Percentiles rank a stretch among this genome's conserved stretches.
phyloP scores from a whole-genome alignment of 345 rosid species.

The Lumnitzera littorea region DNA sequence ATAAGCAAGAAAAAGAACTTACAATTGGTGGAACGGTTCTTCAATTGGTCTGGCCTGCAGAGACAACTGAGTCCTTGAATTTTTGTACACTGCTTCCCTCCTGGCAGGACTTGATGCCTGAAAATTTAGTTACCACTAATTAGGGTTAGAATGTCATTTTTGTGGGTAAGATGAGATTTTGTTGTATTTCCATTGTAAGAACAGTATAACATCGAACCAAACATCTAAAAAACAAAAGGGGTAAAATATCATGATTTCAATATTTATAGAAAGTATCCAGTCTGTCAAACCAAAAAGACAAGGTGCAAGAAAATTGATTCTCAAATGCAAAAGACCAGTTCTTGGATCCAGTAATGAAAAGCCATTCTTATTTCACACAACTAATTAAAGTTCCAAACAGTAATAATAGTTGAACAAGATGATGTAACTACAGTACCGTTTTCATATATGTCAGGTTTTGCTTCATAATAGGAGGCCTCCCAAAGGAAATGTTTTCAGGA shows the following conservation, averaged over 20 bases:
- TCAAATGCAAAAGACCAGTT: background rate
- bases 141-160: too few relatives aligned
- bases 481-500: slow-evolving; percentile 30
- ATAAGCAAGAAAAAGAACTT: slow-evolving; percentile 15
- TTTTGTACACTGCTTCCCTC: slow-evolving; percentile 33
- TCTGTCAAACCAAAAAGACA: background rate
- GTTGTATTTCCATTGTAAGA: too few relatives aligned
- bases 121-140: background rate
- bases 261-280: too few relatives aligned
- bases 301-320: background rate
- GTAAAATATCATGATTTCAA: too few relatives aligned
- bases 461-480: slow-evolving; percentile 40
- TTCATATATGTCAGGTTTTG: slow-evolving; percentile 26
- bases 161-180: too few relatives aligned
- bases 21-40: slow-evolving; percentile 59
- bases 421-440: slow-evolving; percentile 40
- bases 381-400: background rate
- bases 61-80: slow-evolving; percentile 36
- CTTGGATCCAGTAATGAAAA: too few relatives aligned
- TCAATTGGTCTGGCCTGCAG: slow-evolving; percentile 37
- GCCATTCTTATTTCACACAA: too few relatives aligned
- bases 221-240: too few relatives aligned
- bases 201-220: too few relatives aligned
- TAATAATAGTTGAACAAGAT: slow-evolving; percentile 4
- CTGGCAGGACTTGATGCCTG: slow-evolving; percentile 49